Conservation (phyloP, 2,329 filamentous ascomycete genomes). For the Talaromyces sp. region DNA sequence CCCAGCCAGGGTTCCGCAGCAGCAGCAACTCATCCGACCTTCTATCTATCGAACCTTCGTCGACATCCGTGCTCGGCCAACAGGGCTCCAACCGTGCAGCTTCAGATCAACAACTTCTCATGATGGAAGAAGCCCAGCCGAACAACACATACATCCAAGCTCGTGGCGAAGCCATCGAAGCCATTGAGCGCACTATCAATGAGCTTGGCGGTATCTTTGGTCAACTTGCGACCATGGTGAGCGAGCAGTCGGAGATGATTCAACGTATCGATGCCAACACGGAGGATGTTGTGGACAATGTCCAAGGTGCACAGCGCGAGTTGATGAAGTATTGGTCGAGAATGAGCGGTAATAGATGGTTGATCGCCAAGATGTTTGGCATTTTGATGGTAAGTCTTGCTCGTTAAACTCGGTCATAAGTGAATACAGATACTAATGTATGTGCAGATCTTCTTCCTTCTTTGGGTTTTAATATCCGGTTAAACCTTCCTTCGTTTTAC, state of each 20-base stretch:
- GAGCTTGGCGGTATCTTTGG: constrained; percentile 92
- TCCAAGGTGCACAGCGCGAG: constrained; percentile 92
- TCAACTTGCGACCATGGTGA: constrained; percentile 93
- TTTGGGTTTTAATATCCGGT: constrained; percentile 62
- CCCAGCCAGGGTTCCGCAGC: constrained; percentile 50
- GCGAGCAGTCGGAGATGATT: constrained; percentile 96
- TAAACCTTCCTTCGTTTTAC: background rate
- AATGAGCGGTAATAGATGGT: constrained; percentile 91
- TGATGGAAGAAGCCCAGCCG: constrained; percentile 89
- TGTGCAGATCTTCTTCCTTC: constrained; percentile 38
- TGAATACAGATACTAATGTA: background rate
- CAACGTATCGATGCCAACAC: constrained; percentile 96
- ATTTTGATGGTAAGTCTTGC: constrained; percentile 66
- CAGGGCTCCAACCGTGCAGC: constrained; percentile 42
- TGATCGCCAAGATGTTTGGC: constrained; percentile 76
- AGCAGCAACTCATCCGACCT: constrained; percentile 54
- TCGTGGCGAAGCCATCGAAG: constrained; percentile 90
- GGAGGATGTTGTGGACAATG: constrained; percentile 96
- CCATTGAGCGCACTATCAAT: constrained; percentile 90
- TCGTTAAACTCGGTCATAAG: background rate
- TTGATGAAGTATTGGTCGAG: constrained; percentile 95
- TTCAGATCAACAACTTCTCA: constrained; percentile 79
- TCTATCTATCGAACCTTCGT: constrained; percentile 71
- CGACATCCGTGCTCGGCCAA: constrained; percentile 43
- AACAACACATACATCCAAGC: constrained; percentile 88